Conservation (phyloP, 345 rosid species). For the Gossypium longicalyx region DNA sequence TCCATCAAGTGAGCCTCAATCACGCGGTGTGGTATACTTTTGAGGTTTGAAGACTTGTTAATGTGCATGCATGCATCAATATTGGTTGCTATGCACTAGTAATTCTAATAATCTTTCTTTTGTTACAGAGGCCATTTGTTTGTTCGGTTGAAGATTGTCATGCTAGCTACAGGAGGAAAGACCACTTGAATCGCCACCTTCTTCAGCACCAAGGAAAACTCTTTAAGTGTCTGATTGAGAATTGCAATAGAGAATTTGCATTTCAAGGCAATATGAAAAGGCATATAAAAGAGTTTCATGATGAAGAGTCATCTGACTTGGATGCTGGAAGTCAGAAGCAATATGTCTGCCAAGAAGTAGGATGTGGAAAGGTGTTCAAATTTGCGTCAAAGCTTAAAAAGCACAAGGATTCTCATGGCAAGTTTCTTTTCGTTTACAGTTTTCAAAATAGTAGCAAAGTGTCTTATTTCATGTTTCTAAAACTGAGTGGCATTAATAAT, state of each 20-base stretch:
- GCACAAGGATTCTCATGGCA: slow-evolving; percentile 75
- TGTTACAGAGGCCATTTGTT: slow-evolving; percentile 56
- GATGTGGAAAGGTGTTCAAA: slow-evolving; percentile 74
- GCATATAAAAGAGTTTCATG: slow-evolving; percentile 52
- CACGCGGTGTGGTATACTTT: slow-evolving; percentile 43
- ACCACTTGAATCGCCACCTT: slow-evolving; percentile 78
- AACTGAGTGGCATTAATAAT: not conserved
- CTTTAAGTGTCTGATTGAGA: slow-evolving; percentile 53
- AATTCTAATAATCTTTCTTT: not conserved
- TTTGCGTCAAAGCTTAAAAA: slow-evolving; percentile 51
- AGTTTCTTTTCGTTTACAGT: slow-evolving; percentile 9
- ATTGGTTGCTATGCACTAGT: not conserved
- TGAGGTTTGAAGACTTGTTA: slow-evolving; percentile 40
- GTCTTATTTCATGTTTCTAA: not conserved
- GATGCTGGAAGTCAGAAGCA: slow-evolving; percentile 25
- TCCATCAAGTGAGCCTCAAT: slow-evolving; percentile 82
- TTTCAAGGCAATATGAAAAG: slow-evolving; percentile 51
- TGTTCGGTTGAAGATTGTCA: slow-evolving; percentile 64
- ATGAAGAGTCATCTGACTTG: slow-evolving; percentile 17
- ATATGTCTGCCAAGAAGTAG: slow-evolving; percentile 57
- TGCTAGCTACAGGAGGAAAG: slow-evolving; percentile 77
- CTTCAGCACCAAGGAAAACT: slow-evolving; percentile 70
- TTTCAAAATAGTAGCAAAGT: not conserved
- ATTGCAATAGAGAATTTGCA: slow-evolving; percentile 47
- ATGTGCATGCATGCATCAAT: not conserved